Evolutionary conservation across 2,329 filamentous ascomycete genomes (phyloP).

Genomic region (Hansfordia pulvinata): DNA sequence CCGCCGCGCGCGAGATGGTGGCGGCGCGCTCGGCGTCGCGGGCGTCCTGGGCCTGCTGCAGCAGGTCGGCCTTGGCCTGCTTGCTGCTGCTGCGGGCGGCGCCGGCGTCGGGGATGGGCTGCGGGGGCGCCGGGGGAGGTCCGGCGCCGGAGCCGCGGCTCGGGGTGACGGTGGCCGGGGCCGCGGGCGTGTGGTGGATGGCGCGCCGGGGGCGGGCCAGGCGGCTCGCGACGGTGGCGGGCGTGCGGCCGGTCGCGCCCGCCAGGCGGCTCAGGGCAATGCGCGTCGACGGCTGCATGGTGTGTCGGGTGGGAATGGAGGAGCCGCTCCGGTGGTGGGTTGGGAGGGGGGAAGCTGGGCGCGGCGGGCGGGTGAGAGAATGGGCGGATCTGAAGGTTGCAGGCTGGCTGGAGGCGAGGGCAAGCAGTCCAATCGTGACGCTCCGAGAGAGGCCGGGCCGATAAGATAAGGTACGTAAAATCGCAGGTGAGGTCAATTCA

Average conservation of each 20-base stretch:
- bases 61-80: constrained; percentile 40
- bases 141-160: constrained; percentile 41
- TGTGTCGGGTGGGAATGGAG: constrained; percentile 6
- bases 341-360: too few species aligned
- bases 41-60: constrained; percentile 35
- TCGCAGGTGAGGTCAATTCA: too few species aligned
- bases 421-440: too few species aligned
- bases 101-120: constrained; percentile 23
- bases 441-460: too few species aligned
- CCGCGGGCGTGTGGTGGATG: constrained; percentile 18
- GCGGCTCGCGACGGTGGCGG: constrained; percentile 9
- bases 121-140: constrained; percentile 44
- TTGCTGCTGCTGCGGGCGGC: constrained; percentile 30
- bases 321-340: too few species aligned
- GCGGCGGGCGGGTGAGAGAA: too few species aligned
- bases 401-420: too few species aligned
- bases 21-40: constrained; percentile 17
- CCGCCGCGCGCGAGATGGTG: constrained; percentile 3
- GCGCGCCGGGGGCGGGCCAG: constrained; percentile 16
- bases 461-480: too few species aligned
- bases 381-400: too few species aligned
- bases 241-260: constrained; percentile 10
- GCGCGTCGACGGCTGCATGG: constrained; percentile 27
- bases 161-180: constrained; percentile 33
- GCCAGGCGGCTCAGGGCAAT: constrained; percentile 23